Base-by-base conservation (phyloP, 441 rosid species). In the Capsella rubella region DNA sequence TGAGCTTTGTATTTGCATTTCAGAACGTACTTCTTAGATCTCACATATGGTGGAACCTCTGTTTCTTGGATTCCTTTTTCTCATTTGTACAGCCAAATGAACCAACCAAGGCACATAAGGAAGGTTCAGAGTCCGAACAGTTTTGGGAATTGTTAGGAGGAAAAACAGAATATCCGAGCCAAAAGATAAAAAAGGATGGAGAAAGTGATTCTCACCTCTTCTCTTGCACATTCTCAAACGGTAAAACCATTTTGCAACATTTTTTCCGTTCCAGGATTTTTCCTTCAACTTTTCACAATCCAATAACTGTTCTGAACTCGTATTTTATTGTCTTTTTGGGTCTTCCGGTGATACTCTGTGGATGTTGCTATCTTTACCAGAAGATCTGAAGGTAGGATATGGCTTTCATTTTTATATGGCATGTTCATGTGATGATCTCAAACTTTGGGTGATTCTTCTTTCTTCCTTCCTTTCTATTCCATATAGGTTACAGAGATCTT, bases 131-230 rank as follows among this genome's bases (percentile, higher is more conserved):
- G 61, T 81, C 90, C 60, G 99, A 93, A 40, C 94, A 85, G 61
- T 96, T 96, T 75, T 96, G 99, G 99, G 96, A 87, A 75, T 49
- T 89, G 60, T 74, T 96, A 61, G 97, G 95, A 64, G 99, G 96
- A 62, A 96, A 96, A 86, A 40, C 84, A 40, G 99, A 96, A 82
- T 85, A 90, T 67, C 81, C 93, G 1, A 88, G 86, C 76, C 96
- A 88, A 79, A 93, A 88, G 84, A 84, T 90, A 55, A 87, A 73
- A 53, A 87, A 78, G 76, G 90, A 84, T 57, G 83, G 87, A 71
- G 99, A 96, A 81, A 84, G 86, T 69, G 98, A 96, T 85, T 87
- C 98, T 78, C 99, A 89, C 77, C 89, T 96, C 52, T 96, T 91
- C 83, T 87, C 97, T 72, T 94, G 97, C 82, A 81, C 82, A 25